These are phyloP conservation scores for Termitomyces sp. DNA, from an alignment of 768 basidiomycete species.

Conservation along the genomic window DNA sequence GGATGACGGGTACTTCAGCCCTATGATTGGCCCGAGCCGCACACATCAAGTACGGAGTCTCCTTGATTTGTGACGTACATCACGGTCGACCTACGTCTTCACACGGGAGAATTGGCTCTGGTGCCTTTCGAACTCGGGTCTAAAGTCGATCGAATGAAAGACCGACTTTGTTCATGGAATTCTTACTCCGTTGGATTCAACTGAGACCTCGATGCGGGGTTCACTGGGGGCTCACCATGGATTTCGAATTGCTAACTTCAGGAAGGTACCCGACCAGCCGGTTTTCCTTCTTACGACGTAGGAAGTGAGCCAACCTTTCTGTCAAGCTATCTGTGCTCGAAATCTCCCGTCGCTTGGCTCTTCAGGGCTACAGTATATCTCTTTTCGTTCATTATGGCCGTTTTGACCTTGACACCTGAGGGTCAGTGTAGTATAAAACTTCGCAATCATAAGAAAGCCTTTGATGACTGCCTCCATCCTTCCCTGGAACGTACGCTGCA, in stretches of 20 bases:
- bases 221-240: not conserved
- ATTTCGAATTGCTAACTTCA: conserved; percentile 5
- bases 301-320: conserved; percentile 10
- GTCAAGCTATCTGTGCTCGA: conserved; percentile 3
- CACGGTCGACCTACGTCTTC: not conserved
- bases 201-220: not conserved
- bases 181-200: not conserved
- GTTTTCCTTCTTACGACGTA: conserved; percentile 7
- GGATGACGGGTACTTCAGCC: not conserved
- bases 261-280: not conserved
- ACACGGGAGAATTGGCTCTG: not conserved
- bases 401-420: conserved; percentile 8
- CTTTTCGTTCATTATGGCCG: conserved; percentile 8
- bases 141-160: not conserved
- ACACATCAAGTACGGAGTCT: not conserved
- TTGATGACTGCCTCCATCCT: not conserved
- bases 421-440: conserved; percentile 9
- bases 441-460: not conserved
- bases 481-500: not conserved
- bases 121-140: not conserved
- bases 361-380: conserved; percentile 11
- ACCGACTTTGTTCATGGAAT: not conserved
- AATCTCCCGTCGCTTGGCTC: conserved; percentile 11
- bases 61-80: conserved; percentile 1
- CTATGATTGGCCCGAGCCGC: not conserved